These are phyloP conservation scores for Neurospora sp. DNA, from an alignment of 495 filamentous ascomycete species.

Conservation along the genomic window DNA sequence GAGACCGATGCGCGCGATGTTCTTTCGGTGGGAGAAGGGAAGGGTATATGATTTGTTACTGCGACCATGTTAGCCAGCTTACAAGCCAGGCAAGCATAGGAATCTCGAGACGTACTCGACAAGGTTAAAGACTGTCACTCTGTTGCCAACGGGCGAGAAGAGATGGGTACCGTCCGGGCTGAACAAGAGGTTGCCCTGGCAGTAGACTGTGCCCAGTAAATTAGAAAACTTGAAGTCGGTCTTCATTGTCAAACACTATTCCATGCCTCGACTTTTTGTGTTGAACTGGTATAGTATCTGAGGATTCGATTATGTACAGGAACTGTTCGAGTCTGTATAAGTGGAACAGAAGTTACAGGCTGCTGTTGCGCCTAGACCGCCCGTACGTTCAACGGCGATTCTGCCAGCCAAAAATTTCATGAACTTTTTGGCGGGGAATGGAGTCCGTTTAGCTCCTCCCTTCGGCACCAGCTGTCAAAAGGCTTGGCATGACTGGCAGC, in stretches of 20 bases:
- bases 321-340: not conserved
- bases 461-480: not conserved
- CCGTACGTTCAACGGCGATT: not conserved
- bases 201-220: constrained; percentile 92
- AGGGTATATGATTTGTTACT: constrained; percentile 96
- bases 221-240: constrained; percentile 97
- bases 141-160: constrained; percentile 93
- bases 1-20: constrained; percentile 78
- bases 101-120: constrained; percentile 58
- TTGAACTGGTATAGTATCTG: not conserved
- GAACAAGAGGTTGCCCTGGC: constrained; percentile 92
- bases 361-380: not conserved
- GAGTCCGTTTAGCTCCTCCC: constrained; percentile 17
- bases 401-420: constrained; percentile 12
- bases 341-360: not conserved
- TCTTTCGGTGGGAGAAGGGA: constrained; percentile 86
- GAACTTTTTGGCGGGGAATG: constrained; percentile 25
- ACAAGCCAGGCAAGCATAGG: constrained; percentile 4
- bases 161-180: constrained; percentile 93
- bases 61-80: constrained; percentile 15
- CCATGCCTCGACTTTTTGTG: constrained; percentile 3
- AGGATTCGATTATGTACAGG: not conserved
- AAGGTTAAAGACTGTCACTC: constrained; percentile 90
- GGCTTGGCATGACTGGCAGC: not conserved
- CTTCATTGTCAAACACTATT: constrained; percentile 60